Percentiles rank a stretch among this genome's conserved stretches.
Conservation (phyloP, 768 basidiomycete species). For the Cyathus striatus region DNA sequence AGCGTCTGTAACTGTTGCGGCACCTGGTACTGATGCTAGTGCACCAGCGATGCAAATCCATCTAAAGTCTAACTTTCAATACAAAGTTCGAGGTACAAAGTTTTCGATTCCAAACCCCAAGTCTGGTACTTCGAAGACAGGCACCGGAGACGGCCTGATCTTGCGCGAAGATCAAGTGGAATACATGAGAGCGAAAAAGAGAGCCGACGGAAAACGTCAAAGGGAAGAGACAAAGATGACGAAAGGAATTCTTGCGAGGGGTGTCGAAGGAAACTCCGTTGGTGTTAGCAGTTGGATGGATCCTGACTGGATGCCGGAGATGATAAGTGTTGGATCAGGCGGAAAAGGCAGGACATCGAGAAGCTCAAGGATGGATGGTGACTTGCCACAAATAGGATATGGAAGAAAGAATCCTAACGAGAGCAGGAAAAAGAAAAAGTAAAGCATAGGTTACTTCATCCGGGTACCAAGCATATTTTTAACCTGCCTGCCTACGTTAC, state of each 20-base stretch:
- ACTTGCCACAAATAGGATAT: conserved; percentile 80
- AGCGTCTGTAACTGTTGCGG: conserved; percentile 82
- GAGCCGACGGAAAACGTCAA: conserved; percentile 63
- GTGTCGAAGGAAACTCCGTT: conserved; percentile 42
- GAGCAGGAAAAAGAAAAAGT: conserved; percentile 54
- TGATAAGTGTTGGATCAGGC: conserved; percentile 58
- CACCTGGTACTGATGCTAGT: conserved; percentile 54
- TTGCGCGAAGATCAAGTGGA: conserved; percentile 90
- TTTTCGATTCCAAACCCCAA: conserved; percentile 92
- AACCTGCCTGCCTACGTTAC: too few species aligned
- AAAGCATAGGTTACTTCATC: conserved; percentile 4
- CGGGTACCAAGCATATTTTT: too few species aligned
- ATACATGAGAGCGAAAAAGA: conserved; percentile 79
- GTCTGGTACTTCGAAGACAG: conserved; percentile 80
- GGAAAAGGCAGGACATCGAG: conserved; percentile 64
- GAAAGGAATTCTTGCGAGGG: conserved; percentile 51
- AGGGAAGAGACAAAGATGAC: conserved; percentile 77
- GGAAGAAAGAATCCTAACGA: conserved; percentile 92
- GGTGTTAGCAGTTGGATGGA: conserved; percentile 85
- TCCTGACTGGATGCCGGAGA: conserved; percentile 90
- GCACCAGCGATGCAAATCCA: conserved; percentile 80
- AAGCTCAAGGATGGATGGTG: conserved; percentile 49
- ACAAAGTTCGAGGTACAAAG: conserved; percentile 84
- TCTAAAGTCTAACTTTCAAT: conserved; percentile 94
- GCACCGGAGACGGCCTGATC: conserved; percentile 77